These are phyloP conservation scores for Boletellus sp. DNA, from an alignment of 768 basidiomycete genomes.

Conservation along the genomic window DNA sequence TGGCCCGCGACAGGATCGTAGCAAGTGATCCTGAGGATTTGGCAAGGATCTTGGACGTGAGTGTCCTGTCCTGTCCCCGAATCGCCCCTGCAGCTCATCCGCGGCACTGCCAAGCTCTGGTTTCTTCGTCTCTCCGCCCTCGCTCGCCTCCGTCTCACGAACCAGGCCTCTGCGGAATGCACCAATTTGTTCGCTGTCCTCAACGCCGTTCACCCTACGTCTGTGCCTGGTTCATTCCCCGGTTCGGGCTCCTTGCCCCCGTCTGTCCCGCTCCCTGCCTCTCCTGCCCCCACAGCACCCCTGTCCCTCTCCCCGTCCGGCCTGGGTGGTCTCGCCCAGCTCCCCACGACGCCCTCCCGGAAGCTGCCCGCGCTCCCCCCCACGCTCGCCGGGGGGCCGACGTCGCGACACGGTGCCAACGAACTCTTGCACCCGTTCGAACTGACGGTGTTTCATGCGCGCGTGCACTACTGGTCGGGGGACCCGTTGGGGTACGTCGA, in stretches of 20 bases:
- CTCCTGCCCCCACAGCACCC: conserved; percentile 6
- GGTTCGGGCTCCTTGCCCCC: conserved; percentile 9
- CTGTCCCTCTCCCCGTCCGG: conserved; percentile 23
- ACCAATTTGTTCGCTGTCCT: conserved; percentile 75
- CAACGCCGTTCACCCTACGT: conserved; percentile 49
- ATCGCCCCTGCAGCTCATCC: background rate
- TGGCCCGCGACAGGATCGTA: conserved; percentile 79
- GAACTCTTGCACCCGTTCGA: conserved; percentile 41
- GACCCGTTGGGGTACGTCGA: conserved; percentile 81
- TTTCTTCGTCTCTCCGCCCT: conserved; percentile 77
- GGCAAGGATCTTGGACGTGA: conserved; percentile 60
- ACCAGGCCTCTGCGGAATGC: conserved; percentile 83
- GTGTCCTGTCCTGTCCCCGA: conserved; percentile 20
- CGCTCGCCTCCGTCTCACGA: conserved; percentile 78
- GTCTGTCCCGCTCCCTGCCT: conserved; percentile 34
- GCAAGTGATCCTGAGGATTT: conserved; percentile 67
- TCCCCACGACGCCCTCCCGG: conserved; percentile 24
- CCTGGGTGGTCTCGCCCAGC: conserved; percentile 14
- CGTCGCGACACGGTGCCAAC: background rate
- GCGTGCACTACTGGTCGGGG: conserved; percentile 77
- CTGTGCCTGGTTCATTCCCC: conserved; percentile 57
- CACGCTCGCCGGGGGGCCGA: too few relatives aligned
- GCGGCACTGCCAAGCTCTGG: conserved; percentile 64
- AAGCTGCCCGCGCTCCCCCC: conserved; percentile 9
- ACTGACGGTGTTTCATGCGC: conserved; percentile 63